Conservation (phyloP, 1,284 basidiomycete genomes). For the Apiotrichum sp. region DNA sequence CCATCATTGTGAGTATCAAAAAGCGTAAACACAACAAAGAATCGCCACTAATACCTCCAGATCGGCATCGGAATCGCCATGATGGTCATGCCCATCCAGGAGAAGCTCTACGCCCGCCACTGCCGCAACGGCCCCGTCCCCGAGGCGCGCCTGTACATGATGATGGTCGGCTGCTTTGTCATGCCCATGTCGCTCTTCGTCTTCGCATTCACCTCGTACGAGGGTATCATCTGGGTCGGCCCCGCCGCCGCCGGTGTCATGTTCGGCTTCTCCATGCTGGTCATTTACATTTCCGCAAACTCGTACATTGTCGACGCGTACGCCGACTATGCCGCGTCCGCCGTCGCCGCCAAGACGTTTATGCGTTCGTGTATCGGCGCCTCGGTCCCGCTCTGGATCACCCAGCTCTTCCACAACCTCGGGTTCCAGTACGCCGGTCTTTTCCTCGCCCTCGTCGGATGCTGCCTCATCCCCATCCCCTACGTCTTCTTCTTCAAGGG, state of each 20-base stretch:
- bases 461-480: slow-evolving; percentile 30
- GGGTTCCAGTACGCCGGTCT: slow-evolving; percentile 36
- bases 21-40: neutral
- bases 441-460: slow-evolving; percentile 32
- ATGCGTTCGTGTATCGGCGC: slow-evolving; percentile 49
- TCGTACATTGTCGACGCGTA: slow-evolving; percentile 39
- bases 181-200: slow-evolving; percentile 48
- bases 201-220: slow-evolving; percentile 40
- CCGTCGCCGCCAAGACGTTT: slow-evolving; percentile 52
- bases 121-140: slow-evolving; percentile 22
- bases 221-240: slow-evolving; percentile 36
- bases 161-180: slow-evolving; percentile 35
- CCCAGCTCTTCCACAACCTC: slow-evolving; percentile 21
- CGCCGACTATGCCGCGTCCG: slow-evolving; percentile 37
- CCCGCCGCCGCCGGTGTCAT: slow-evolving; percentile 28
- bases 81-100: slow-evolving; percentile 32
- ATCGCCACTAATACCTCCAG: slow-evolving; percentile 6
- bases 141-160: slow-evolving; percentile 34
- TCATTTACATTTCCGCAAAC: slow-evolving; percentile 44
- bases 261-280: slow-evolving; percentile 38
- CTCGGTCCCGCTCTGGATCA: slow-evolving; percentile 33
- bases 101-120: slow-evolving; percentile 32
- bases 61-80: slow-evolving; percentile 37
- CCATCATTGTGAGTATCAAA: slow-evolving; percentile 31
- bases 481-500: slow-evolving; percentile 42